Percentiles rank a stretch among this genome's conserved stretches.
These are phyloP conservation scores for Geosiphon pyriformis DNA, from an alignment of 192 early-diverging fungal genomes.

Conservation along the genomic window DNA sequence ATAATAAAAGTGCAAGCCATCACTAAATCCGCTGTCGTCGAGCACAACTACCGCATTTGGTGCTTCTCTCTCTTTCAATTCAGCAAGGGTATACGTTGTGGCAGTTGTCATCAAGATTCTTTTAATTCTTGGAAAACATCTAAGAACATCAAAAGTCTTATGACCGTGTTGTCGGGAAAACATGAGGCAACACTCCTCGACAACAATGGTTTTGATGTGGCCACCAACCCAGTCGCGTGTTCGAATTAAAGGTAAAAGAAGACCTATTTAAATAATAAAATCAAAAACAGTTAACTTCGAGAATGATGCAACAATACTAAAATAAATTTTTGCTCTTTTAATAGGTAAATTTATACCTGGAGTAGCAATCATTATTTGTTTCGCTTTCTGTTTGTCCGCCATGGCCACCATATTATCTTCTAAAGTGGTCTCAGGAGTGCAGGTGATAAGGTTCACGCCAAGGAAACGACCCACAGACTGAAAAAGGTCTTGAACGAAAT, in stretches of 20 bases:
- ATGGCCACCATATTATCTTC: neutral
- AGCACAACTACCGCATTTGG: neutral
- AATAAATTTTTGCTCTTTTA: too few relatives aligned
- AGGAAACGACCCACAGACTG: neutral
- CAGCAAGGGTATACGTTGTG: conserved; percentile 18
- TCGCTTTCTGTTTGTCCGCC: neutral
- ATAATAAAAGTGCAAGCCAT: conserved; percentile 15
- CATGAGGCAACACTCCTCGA: conserved; percentile 23
- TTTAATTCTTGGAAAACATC: neutral
- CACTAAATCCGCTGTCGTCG: neutral
- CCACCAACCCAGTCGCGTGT: neutral
- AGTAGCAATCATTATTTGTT: conserved; percentile 18
- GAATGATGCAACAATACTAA: neutral
- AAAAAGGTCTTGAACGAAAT: conserved; percentile 11
- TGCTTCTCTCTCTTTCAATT: conserved; percentile 3
- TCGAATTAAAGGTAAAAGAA: neutral
- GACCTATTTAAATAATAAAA: conserved; percentile 1
- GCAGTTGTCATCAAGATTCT: conserved; percentile 18
- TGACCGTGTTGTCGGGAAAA: conserved; percentile 6
- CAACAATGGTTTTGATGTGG: conserved; percentile 6
- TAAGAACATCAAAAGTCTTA: conserved; percentile 11
- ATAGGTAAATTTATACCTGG: too few relatives aligned
- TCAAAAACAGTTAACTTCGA: neutral
- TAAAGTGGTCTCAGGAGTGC: neutral
- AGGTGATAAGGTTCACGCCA: neutral